Evolutionary conservation across 768 basidiomycete species (phyloP).

Genomic region (Psilocybe azurescens): DNA sequence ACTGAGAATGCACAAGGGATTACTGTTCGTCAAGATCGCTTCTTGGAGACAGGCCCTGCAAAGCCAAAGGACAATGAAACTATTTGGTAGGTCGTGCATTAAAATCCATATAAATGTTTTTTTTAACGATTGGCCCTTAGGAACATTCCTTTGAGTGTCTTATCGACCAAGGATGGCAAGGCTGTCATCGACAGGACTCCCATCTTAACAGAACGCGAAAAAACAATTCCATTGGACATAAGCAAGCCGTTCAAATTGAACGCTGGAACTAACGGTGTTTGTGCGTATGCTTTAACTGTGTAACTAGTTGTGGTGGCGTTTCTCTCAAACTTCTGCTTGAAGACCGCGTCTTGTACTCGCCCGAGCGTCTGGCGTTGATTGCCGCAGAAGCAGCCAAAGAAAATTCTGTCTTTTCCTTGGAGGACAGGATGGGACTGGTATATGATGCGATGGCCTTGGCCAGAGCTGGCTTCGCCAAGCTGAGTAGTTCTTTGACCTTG

Average conservation of each 20-base stretch:
- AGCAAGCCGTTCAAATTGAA: slow-evolving; percentile 88
- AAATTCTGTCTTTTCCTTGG: slow-evolving; percentile 70
- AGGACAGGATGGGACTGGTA: slow-evolving; percentile 90
- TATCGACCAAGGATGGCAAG: slow-evolving; percentile 66
- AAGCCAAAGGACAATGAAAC: slow-evolving; percentile 87
- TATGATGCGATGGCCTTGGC: slow-evolving; percentile 83
- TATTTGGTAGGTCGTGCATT: slow-evolving; percentile 61
- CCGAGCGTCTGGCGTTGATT: slow-evolving; percentile 78
- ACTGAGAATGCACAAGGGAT: slow-evolving; percentile 77
- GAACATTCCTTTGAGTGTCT: slow-evolving; percentile 80
- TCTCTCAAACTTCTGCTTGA: slow-evolving; percentile 5
- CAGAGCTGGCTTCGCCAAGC: slow-evolving; percentile 77
- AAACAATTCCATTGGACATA: slow-evolving; percentile 72
- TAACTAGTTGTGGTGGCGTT: neutral
- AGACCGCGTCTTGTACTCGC: slow-evolving; percentile 89
- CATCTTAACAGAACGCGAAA: slow-evolving; percentile 73
- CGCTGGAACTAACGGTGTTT: slow-evolving; percentile 87
- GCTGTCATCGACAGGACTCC: slow-evolving; percentile 60
- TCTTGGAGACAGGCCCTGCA: slow-evolving; percentile 83
- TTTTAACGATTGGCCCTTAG: slow-evolving; percentile 37
- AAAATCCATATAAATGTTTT: neutral
- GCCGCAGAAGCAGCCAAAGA: slow-evolving; percentile 78
- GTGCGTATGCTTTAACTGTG: slow-evolving; percentile 48
- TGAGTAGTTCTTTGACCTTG: slow-evolving; percentile 79
- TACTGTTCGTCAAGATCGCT: slow-evolving; percentile 86